These are phyloP conservation scores for Scytalidium sp. DNA, from an alignment of 2,329 filamentous ascomycete genomes.

Conservation along the genomic window DNA sequence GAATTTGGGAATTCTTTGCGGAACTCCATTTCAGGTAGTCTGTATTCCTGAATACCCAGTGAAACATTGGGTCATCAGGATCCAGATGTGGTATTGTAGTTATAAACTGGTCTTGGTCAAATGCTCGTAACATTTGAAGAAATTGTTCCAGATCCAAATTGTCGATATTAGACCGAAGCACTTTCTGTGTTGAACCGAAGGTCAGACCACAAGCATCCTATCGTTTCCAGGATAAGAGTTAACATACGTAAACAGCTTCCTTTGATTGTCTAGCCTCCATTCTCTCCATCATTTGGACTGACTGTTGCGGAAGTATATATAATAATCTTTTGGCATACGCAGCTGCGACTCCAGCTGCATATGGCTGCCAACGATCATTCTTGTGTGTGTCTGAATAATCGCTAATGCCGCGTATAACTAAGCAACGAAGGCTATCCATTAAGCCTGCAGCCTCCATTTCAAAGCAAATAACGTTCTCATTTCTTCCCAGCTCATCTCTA, in stretches of 20 bases:
- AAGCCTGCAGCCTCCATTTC: constrained; percentile 12
- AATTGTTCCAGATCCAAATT: neutral
- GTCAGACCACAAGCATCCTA: too few relatives aligned
- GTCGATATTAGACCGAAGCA: neutral
- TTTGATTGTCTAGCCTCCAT: too few relatives aligned
- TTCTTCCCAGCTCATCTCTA: constrained; percentile 17
- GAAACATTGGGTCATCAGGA: neutral
- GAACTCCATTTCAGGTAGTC: neutral
- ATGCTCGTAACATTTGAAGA: neutral
- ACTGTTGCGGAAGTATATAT: too few relatives aligned
- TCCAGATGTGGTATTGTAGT: neutral
- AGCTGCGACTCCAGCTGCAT: constrained; percentile 10
- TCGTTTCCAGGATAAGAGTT: too few relatives aligned
- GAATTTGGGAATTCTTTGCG: neutral
- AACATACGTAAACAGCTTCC: too few relatives aligned
- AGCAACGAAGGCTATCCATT: constrained; percentile 8
- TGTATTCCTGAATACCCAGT: neutral
- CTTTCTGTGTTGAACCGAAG: too few relatives aligned
- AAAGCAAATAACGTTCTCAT: neutral
- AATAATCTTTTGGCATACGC: constrained; percentile 10
- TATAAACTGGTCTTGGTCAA: neutral
- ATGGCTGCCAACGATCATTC: constrained; percentile 8
- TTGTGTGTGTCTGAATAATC: constrained; percentile 14
- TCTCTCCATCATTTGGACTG: too few relatives aligned
- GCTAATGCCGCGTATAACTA: constrained; percentile 14